Evolutionary conservation across 2,329 filamentous ascomycete genomes (phyloP).

Genomic region (Thelonectria rubi): DNA sequence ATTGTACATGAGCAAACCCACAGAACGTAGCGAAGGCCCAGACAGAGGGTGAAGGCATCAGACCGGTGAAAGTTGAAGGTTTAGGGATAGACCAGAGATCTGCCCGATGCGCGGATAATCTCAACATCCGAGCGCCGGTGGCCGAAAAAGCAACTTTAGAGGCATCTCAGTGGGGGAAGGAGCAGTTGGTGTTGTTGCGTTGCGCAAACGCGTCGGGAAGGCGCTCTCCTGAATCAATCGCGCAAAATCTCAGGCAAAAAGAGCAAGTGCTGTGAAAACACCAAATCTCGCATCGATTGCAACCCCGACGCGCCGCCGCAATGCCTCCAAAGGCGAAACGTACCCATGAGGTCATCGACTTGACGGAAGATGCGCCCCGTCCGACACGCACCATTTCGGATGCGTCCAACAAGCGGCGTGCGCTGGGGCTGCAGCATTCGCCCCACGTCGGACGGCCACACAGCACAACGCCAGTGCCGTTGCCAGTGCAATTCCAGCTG

Average conservation of each 20-base stretch:
- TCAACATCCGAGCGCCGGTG: constrained; percentile 5
- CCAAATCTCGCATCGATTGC: neutral
- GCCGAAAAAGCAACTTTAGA: constrained; percentile 14
- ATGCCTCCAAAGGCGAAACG: constrained; percentile 49
- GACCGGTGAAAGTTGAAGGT: neutral
- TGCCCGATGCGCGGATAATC: constrained; percentile 3
- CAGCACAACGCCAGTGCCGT: no score
- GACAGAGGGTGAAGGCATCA: no score
- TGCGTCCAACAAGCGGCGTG: constrained; percentile 40
- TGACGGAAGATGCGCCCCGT: constrained; percentile 49
- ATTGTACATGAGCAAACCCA: neutral
- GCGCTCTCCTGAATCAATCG: neutral
- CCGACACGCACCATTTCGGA: constrained; percentile 17
- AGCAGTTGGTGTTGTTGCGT: neutral
- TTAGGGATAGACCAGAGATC: neutral
- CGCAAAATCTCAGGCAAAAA: neutral
- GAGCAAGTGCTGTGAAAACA: neutral
- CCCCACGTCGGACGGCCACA: neutral
- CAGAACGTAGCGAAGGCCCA: no score
- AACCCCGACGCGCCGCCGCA: neutral
- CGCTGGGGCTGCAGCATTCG: constrained; percentile 21
- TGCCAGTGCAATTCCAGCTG: constrained; percentile 1
- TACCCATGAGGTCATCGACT: constrained; percentile 50
- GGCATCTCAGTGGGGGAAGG: neutral
- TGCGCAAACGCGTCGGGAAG: constrained; percentile 4